Conservation (phyloP, 1,284 basidiomycete genomes). For the Pisolithus thermaeus region DNA sequence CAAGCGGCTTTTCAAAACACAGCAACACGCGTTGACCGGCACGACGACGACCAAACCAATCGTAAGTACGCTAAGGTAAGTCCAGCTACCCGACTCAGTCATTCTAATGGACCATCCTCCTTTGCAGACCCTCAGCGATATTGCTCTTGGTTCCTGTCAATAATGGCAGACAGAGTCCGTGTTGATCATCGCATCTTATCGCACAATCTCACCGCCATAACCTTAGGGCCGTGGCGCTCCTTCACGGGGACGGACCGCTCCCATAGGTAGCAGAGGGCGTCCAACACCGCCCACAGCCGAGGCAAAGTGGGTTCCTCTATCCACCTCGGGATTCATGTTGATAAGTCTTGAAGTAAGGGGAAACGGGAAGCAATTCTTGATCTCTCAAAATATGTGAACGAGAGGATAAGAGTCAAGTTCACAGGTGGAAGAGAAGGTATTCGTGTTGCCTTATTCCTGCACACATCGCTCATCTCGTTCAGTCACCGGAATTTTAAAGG, state of each 20-base stretch:
- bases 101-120: too few species aligned
- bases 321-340: conserved; percentile 18
- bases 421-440: conserved; percentile 92
- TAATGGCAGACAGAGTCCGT: conserved; percentile 58
- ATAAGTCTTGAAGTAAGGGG: conserved; percentile 50
- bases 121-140: not conserved
- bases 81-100: too few species aligned
- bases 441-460: conserved; percentile 7
- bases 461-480: conserved; percentile 6
- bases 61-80: too few species aligned
- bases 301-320: conserved; percentile 18
- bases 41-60: too few species aligned
- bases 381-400: conserved; percentile 90
- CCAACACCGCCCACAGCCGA: conserved; percentile 24
- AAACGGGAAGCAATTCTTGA: conserved; percentile 96
- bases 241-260: conserved; percentile 40
- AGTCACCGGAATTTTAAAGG: conserved; percentile 93
- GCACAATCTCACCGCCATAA: conserved; percentile 22
- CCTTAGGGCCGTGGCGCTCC: conserved; percentile 46
- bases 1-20: conserved; percentile 32
- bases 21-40: conserved; percentile 4
- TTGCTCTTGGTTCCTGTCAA: not conserved
- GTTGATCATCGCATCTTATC: conserved; percentile 8
- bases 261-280: conserved; percentile 38
- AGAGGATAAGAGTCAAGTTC: conserved; percentile 93